A percentile compares a stretch with the other conserved stretches of the same genome.
phyloP scores from a whole-genome alignment of 1,284 basidiomycete species.

The Sphaerobolus stellatus region DNA sequence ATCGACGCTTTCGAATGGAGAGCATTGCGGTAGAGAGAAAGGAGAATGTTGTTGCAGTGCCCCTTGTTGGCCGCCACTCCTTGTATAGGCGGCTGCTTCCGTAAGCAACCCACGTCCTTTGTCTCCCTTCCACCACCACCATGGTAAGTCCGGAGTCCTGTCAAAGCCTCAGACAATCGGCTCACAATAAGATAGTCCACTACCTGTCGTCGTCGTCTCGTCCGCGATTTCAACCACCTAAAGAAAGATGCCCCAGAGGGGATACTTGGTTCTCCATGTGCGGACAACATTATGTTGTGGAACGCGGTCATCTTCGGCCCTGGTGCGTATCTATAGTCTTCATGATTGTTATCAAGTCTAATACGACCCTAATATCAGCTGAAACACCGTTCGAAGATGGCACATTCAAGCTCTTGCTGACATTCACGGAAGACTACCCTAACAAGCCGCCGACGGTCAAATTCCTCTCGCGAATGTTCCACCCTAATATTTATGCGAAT shows the following conservation, averaged over 20 bases:
- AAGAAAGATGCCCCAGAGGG: slow-evolving; percentile 94
- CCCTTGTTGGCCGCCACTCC: neutral
- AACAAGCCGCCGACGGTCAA: slow-evolving; percentile 98
- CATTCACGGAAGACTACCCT: slow-evolving; percentile 96
- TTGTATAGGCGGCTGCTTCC: neutral
- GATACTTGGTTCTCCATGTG: slow-evolving; percentile 93
- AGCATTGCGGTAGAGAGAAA: neutral
- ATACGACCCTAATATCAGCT: slow-evolving; percentile 46
- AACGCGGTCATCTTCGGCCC: slow-evolving; percentile 99
- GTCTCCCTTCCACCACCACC: neutral
- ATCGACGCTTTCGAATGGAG: neutral
- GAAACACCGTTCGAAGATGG: slow-evolving; percentile 99
- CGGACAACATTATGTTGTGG: slow-evolving; percentile 99
- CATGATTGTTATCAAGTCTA: neutral
- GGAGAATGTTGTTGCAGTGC: neutral
- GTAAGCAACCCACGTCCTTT: neutral
- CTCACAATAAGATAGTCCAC: slow-evolving; percentile 61
- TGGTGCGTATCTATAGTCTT: slow-evolving; percentile 50
- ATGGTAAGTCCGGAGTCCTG: slow-evolving; percentile 2
- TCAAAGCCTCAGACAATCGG: neutral
- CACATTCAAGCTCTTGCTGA: slow-evolving; percentile 94
- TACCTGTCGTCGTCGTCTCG: slow-evolving; percentile 84
- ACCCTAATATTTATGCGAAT: slow-evolving; percentile 98
- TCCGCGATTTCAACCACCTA: slow-evolving; percentile 94
- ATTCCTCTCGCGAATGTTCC: slow-evolving; percentile 97